A percentile compares a stretch with the other conserved stretches of the same genome.
Evolutionary conservation across 208 protist species (phyloP).

Genomic region (Herpetomonas tarakana): DNA sequence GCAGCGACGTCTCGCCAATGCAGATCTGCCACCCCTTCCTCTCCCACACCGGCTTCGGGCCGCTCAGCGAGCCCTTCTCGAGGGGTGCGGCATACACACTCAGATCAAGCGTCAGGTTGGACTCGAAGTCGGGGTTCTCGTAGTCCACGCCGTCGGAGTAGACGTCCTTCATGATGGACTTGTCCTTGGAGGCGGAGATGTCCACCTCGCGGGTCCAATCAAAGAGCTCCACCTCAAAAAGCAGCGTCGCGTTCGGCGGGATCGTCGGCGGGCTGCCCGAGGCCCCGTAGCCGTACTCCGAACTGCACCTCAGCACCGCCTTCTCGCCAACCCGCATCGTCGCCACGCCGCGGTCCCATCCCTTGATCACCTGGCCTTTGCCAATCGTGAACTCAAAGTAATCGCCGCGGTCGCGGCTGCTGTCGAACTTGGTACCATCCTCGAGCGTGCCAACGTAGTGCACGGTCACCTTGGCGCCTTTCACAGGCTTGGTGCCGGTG

Average conservation of each 20-base stretch:
- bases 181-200: constrained; percentile 68
- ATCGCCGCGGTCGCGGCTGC: constrained; percentile 75
- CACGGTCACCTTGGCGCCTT: constrained; percentile 82
- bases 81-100: constrained; percentile 46
- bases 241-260: constrained; percentile 79
- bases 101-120: constrained; percentile 56
- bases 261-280: constrained; percentile 80
- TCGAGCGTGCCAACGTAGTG: constrained; percentile 89
- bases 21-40: constrained; percentile 41
- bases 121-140: constrained; percentile 82
- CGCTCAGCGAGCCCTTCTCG: constrained; percentile 23
- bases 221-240: constrained; percentile 92
- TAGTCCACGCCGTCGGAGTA: constrained; percentile 68
- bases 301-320: constrained; percentile 56
- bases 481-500: constrained; percentile 57
- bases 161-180: constrained; percentile 74
- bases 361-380: constrained; percentile 89
- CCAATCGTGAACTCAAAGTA: constrained; percentile 88
- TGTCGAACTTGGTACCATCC: constrained; percentile 90
- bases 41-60: constrained; percentile 38
- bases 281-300: constrained; percentile 86
- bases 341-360: constrained; percentile 89
- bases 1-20: constrained; percentile 63
- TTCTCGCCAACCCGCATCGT: constrained; percentile 91
- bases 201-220: constrained; percentile 76